Evolutionary conservation across 805 yeast genomes (phyloP), one percentile per base, ranked within the genome.

Genomic region (Kregervanrija fluxuum): DNA sequence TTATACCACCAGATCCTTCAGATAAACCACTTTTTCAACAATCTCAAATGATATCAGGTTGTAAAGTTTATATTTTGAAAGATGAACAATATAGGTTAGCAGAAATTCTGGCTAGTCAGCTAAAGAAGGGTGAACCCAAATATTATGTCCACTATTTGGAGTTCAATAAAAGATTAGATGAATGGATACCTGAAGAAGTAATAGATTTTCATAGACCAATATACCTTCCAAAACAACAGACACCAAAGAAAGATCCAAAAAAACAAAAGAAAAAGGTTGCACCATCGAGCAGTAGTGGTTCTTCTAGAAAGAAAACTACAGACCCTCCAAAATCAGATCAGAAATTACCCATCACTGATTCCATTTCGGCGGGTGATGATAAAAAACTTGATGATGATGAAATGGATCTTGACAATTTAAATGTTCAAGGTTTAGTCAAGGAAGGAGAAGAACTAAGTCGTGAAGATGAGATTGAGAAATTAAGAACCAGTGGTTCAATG

Each of bases 401-500:
- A 45, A 77, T 88, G 85, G 96, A 87, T 63, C 70, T 88, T 51
- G 96, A 86, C 54, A 71, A 85, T 57, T 71, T 87, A 54, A 82
- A 87, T 56, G 95, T 89, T 5, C 96, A 89, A 62, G 96, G 95
- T 13, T 57, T 82, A 30, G 59, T 56, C 5, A 65, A 78, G 44
- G 80, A 77, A 14, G 79, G 80, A 11, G 90, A 85, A 50, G 87
- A 81, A 46, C 75, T 85, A 37, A 80, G 85, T 33, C 70, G 96
- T 46, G 96, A 89, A 56, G 95, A 88, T 53, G 99, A 93, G 64
- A 84, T 93, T 53, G 88, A 91, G 60, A 87, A 86, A 60, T 71
- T 93, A 45, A 74, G 98, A 54, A 89, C 96, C 0, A 74, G 95
- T n/a, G 99, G 99, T 2, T 90, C 98, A 0, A 93, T 93, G 98